Evolutionary conservation across 805 yeast species (phyloP).

Genomic region (Cyberlindnera maritima): DNA sequence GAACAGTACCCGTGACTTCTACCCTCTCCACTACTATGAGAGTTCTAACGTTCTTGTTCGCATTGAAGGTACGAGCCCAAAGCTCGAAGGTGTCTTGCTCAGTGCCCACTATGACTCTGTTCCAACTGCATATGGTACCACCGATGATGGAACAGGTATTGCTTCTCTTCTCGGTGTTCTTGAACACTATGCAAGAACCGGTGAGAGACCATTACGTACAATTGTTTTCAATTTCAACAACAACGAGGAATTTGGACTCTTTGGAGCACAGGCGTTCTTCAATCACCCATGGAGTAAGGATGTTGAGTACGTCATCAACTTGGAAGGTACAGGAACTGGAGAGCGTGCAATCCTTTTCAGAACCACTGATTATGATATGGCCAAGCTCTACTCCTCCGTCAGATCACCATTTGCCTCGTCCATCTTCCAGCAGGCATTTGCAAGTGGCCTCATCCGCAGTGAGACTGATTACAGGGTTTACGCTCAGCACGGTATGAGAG

Average conservation of each 20-base stretch:
- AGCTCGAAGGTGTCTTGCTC: constrained; percentile 63
- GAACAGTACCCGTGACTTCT: constrained; percentile 32
- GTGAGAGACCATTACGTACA: constrained; percentile 62
- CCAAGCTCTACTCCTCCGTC: constrained; percentile 53
- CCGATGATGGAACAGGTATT: constrained; percentile 90
- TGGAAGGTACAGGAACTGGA: constrained; percentile 94
- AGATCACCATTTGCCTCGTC: constrained; percentile 75
- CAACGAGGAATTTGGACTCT: constrained; percentile 83
- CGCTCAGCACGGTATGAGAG: constrained; percentile 64
- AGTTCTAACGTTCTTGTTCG: constrained; percentile 78
- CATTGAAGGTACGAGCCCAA: constrained; percentile 58
- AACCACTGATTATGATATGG: constrained; percentile 75
- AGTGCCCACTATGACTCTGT: constrained; percentile 91
- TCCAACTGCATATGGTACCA: constrained; percentile 82
- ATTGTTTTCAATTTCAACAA: constrained; percentile 83
- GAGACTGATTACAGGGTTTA: constrained; percentile 87
- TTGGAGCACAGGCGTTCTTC: constrained; percentile 76
- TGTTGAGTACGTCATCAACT: constrained; percentile 65
- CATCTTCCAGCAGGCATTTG: constrained; percentile 81
- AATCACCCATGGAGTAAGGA: constrained; percentile 68
- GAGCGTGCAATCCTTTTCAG: constrained; percentile 72
- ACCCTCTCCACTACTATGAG: constrained; percentile 70
- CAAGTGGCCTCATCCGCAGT: constrained; percentile 64
- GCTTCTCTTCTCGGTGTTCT: constrained; percentile 76
- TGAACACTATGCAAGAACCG: constrained; percentile 39